Evolutionary conservation across 495 filamentous ascomycete genomes (phyloP).

Genomic region (Hypoxylon trugodes): DNA sequence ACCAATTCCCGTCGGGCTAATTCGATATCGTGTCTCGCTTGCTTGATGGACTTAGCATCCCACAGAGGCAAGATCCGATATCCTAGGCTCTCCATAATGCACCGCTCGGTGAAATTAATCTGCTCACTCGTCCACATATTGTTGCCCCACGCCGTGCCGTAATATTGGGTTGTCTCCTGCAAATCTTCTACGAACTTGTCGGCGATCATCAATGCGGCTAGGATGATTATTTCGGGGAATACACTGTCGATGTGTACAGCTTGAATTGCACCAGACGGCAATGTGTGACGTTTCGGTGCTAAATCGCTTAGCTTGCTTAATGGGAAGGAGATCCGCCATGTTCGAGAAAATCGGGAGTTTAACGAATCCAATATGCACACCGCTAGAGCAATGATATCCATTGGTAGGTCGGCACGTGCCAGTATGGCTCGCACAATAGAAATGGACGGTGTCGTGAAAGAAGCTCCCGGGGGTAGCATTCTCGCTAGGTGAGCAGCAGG

Average conservation of each 20-base stretch:
- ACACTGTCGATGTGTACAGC: conserved; percentile 62
- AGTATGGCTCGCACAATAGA: conserved; percentile 61
- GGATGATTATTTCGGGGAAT: conserved; percentile 60
- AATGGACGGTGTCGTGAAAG: conserved; percentile 58
- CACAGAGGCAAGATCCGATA: conserved; percentile 62
- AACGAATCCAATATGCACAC: conserved; percentile 65
- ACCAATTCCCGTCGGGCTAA: conserved; percentile 55
- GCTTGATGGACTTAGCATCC: conserved; percentile 54
- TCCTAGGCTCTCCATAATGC: conserved; percentile 62
- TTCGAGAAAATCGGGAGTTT: conserved; percentile 61
- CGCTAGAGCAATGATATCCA: conserved; percentile 61
- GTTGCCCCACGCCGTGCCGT: conserved; percentile 54
- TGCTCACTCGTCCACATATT: conserved; percentile 61
- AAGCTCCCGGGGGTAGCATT: conserved; percentile 62
- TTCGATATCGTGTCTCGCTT: conserved; percentile 62
- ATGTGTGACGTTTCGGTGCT: conserved; percentile 54
- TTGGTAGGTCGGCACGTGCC: conserved; percentile 56
- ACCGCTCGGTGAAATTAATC: conserved; percentile 63
- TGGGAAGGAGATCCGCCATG: conserved; percentile 61
- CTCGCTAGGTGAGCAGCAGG: conserved; percentile 64
- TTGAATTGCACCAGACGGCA: conserved; percentile 49
- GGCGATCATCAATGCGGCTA: conserved; percentile 60
- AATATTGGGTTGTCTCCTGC: conserved; percentile 53
- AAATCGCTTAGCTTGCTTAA: conserved; percentile 37
- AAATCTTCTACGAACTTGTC: conserved; percentile 63